Evolutionary conservation across 352 stramenopile genomes (phyloP).

Genomic region (Blastocystis sp.): DNA sequence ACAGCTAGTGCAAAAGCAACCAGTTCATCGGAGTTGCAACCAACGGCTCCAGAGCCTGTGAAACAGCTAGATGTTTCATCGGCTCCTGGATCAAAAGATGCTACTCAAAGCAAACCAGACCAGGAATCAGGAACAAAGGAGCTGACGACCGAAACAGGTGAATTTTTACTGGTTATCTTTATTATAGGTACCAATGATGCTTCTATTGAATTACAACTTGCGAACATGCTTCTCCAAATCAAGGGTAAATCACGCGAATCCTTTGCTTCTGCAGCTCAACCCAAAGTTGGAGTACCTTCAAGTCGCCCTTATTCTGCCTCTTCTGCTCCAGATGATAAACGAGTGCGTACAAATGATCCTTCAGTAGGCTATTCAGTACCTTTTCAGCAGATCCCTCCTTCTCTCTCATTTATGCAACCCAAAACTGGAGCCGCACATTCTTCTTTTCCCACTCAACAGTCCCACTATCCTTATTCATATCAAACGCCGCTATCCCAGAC

Average conservation of each 20-base stretch:
- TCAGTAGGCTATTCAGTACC: not conserved
- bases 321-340: slow-evolving; percentile 16
- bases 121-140: too few relatives aligned
- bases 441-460: not conserved
- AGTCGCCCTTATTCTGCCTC: not conserved
- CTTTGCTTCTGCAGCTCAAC: not conserved
- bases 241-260: slow-evolving; percentile 1
- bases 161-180: not conserved
- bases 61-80: not conserved
- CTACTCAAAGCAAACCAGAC: too few relatives aligned
- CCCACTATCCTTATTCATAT: not conserved
- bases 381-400: not conserved
- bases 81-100: not conserved
- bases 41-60: not conserved
- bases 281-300: not conserved
- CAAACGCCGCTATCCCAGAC: not conserved
- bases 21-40: not conserved
- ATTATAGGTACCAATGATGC: not conserved
- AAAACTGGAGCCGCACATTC: not conserved
- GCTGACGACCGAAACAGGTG: too few relatives aligned
- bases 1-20: not conserved
- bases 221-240: slow-evolving; percentile 56
- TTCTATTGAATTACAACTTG: slow-evolving; percentile 15
- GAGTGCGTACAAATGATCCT: not conserved
- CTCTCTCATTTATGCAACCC: not conserved